Percentiles rank a stretch among this genome's conserved stretches.
These are phyloP conservation scores for Coelastrella sp. DNA, from an alignment of 139 green algal species.

Conservation along the genomic window DNA sequence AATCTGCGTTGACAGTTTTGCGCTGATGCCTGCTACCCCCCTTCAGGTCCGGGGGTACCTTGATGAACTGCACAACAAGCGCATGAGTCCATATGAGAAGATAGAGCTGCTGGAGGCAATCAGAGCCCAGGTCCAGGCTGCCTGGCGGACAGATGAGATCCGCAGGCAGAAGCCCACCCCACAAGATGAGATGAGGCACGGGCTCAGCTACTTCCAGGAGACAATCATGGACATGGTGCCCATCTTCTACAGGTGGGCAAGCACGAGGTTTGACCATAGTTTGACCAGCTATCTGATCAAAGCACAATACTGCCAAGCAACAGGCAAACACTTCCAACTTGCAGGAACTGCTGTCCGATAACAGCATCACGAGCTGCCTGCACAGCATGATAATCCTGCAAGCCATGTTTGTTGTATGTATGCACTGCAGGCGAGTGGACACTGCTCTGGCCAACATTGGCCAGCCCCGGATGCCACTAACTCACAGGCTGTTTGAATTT, in stretches of 20 bases:
- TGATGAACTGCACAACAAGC: slow-evolving; percentile 85
- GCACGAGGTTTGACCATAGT: neutral
- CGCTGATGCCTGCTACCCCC: neutral
- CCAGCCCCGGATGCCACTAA: slow-evolving; percentile 86
- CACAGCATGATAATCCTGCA: neutral
- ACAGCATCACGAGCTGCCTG: neutral
- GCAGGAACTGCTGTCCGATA: neutral
- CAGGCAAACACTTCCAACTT: neutral
- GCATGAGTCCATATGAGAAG: slow-evolving; percentile 85
- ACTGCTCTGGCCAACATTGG: slow-evolving; percentile 89
- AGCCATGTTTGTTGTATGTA: neutral
- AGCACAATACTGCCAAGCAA: no score
- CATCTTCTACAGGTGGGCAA: slow-evolving; percentile 53
- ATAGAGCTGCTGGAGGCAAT: slow-evolving; percentile 84
- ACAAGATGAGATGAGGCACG: slow-evolving; percentile 94
- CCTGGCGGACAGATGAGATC: slow-evolving; percentile 98
- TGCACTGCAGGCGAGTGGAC: slow-evolving; percentile 77
- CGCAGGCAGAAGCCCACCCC: slow-evolving; percentile 89
- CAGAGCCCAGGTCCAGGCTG: slow-evolving; percentile 73
- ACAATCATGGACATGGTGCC: slow-evolving; percentile 89
- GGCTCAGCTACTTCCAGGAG: slow-evolving; percentile 93
- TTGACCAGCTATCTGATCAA: slow-evolving; percentile 43
- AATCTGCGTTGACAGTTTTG: neutral
- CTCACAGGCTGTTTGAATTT: slow-evolving; percentile 71
- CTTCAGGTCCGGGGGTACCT: slow-evolving; percentile 73